Conservation (phyloP, 2,329 filamentous ascomycete genomes). For the Penicillium sp. region DNA sequence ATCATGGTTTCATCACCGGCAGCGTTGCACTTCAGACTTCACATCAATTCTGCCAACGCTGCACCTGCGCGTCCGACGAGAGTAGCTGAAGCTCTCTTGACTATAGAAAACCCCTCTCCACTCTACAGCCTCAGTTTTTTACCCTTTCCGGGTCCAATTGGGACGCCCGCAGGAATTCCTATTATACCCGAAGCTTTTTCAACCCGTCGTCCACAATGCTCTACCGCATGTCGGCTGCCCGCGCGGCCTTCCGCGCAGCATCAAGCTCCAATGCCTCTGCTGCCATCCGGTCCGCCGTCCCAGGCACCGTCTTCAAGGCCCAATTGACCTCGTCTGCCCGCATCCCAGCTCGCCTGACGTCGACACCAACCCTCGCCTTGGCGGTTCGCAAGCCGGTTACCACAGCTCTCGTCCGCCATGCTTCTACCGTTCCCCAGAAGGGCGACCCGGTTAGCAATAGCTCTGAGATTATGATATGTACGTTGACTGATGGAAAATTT, state of each 20-base stretch:
- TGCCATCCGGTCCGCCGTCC: conserved; percentile 35
- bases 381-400: conserved; percentile 43
- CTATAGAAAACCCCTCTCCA: conserved; percentile 30
- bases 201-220: conserved; percentile 38
- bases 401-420: conserved; percentile 48
- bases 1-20: conserved; percentile 14
- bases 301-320: conserved; percentile 41
- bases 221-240: conserved; percentile 42
- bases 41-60: conserved; percentile 9
- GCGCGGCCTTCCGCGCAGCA: conserved; percentile 43
- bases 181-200: conserved; percentile 28
- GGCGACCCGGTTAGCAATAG: conserved; percentile 38
- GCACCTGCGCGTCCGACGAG: conserved; percentile 24
- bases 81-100: conserved; percentile 23
- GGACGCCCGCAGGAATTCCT: conserved; percentile 20
- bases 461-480: background rate
- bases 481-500: conserved; percentile 5
- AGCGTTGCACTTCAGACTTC: conserved; percentile 7
- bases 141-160: conserved; percentile 30
- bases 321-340: conserved; percentile 42
- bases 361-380: conserved; percentile 39
- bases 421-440: conserved; percentile 37
- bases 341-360: conserved; percentile 30
- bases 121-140: conserved; percentile 20
- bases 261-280: conserved; percentile 41